These are phyloP conservation scores for Isochrysis galbana DNA, from an alignment of 78 protist species.

Conservation along the genomic window DNA sequence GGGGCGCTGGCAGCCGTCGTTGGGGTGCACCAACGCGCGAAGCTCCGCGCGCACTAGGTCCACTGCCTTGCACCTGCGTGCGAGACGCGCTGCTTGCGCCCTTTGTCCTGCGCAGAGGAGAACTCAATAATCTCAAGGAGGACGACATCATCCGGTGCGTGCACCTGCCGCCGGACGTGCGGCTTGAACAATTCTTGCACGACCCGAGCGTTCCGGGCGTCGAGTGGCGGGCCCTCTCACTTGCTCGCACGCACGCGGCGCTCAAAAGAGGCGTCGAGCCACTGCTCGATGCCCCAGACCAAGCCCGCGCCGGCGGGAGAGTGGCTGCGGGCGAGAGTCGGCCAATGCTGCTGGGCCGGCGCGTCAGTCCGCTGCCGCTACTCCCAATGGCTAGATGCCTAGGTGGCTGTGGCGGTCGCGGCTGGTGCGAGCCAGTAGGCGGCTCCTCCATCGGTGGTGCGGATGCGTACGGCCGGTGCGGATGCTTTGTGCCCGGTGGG, in stretches of 20 bases:
- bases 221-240: background rate
- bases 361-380: background rate
- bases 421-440: background rate
- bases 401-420: background rate
- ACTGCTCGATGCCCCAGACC: background rate
- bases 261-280: background rate
- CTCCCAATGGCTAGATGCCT: background rate
- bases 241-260: background rate
- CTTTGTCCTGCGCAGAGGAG: background rate
- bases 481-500: background rate
- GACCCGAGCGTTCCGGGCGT: background rate
- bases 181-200: background rate
- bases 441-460: background rate
- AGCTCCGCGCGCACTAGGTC: background rate
- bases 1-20: background rate
- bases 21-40: background rate
- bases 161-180: too few relatives aligned
- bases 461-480: background rate
- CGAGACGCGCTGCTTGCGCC: background rate
- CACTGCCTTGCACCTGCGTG: background rate
- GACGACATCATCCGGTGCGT: too few relatives aligned
- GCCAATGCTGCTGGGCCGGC: background rate
- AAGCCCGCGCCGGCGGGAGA: background rate
- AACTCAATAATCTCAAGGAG: too few relatives aligned
- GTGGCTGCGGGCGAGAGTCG: background rate